Evolutionary conservation across 1,284 basidiomycete genomes (phyloP).

Genomic region (Pisolithus thermaeus): DNA sequence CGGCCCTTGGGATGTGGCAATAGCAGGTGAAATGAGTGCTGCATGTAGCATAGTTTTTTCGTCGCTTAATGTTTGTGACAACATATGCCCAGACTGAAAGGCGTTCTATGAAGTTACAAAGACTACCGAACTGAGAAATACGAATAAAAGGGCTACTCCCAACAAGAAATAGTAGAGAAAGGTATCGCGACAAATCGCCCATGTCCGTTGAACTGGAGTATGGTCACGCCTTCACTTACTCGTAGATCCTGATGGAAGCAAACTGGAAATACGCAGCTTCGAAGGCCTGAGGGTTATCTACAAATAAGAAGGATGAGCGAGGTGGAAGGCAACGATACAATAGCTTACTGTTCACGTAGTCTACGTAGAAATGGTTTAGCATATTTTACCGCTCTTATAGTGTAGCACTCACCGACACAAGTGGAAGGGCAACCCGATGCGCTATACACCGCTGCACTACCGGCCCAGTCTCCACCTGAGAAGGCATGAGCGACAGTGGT

Average conservation of each 20-base stretch:
- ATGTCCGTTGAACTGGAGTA: no score
- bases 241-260: not conserved
- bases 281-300: not conserved
- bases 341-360: slow-evolving; percentile 31
- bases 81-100: no score
- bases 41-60: no score
- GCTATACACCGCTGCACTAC: slow-evolving; percentile 24
- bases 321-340: no score
- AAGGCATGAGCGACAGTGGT: not conserved
- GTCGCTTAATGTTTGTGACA: no score
- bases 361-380: slow-evolving; percentile 4
- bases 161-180: no score
- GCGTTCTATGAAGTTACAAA: no score
- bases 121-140: no score
- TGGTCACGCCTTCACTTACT: not conserved
- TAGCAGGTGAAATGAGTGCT: no score
- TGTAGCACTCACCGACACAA: slow-evolving; percentile 23
- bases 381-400: not conserved
- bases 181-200: no score
- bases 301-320: not conserved
- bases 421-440: slow-evolving; percentile 31
- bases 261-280: not conserved
- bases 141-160: no score
- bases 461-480: slow-evolving; percentile 40
- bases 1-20: no score